Evolutionary conservation across 768 basidiomycete genomes (phyloP), one percentile per base, ranked within the genome.

Genomic region (Russula sp.): DNA sequence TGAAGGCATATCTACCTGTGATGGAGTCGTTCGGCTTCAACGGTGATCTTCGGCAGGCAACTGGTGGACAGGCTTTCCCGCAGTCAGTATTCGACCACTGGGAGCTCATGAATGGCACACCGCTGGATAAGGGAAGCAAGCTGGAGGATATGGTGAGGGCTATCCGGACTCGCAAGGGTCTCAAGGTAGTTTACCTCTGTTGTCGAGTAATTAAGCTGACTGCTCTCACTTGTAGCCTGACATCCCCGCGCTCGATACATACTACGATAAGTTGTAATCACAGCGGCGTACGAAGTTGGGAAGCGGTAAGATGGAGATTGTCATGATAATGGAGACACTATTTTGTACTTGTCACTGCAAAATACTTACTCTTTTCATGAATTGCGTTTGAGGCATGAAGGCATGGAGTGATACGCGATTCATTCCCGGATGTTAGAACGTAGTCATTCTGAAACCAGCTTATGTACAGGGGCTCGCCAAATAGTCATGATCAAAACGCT

Each of bases 31-130:
- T 97, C 80, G 95, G 96, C 71, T 98, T 98, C 89, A 98, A 94
- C 77, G 93, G 90, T 71, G 94, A 92, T 72, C 88, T 99, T 61
- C 90, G 96, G 69, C 85, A 86, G 75, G 88, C 89, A 56, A 98
- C 97, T 46, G 85, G 84, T 73, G 97, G 97, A 57, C 96, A 99
- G 81, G 97, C 97, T 68, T 98, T 98, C 93, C 95, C 97, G 56
- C 97, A 98, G 78, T 75, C 80, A 72, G 94, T 95, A 73, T 90
- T 96, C 73, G 94, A 95, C 73, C 93, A 94, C 76, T 94, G 92
- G 90, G 89, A 92, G 73, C 66, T 86, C 67, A 91, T 94, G 89
- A 79, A 76, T 70, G 91, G 92, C 73, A 82, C 86, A 69, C 91
- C 85, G 69, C 83, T 89, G 69, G 95, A 98, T 56, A 92, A 92